A percentile compares a stretch with the other conserved stretches of the same genome.
Conservation (phyloP, 2,329 filamentous ascomycete species). For the Tolypocladium ovalisporum region DNA sequence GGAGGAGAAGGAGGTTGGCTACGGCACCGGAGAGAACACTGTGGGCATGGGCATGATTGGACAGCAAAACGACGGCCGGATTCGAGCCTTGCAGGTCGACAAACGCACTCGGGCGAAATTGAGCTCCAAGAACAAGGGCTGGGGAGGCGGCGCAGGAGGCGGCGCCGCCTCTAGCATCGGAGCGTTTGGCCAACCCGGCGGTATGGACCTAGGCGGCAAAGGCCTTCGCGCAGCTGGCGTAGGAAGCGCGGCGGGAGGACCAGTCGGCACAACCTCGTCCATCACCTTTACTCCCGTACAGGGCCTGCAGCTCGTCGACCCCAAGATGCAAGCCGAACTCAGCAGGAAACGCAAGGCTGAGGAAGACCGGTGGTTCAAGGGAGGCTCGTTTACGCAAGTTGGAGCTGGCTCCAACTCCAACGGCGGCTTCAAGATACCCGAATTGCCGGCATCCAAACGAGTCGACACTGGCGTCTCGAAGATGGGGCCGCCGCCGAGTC, state of each 20-base stretch:
- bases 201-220: slow-evolving; percentile 62
- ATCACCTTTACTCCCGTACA: slow-evolving; percentile 92
- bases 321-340: slow-evolving; percentile 79
- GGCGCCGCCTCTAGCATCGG: slow-evolving; percentile 73
- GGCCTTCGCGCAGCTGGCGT: slow-evolving; percentile 77
- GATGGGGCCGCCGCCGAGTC: slow-evolving; percentile 24
- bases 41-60: slow-evolving; percentile 94
- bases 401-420: slow-evolving; percentile 30
- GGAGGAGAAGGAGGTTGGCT: slow-evolving; percentile 88
- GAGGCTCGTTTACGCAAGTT: slow-evolving; percentile 91
- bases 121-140: slow-evolving; percentile 90
- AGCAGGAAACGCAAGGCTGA: slow-evolving; percentile 87
- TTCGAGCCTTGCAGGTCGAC: slow-evolving; percentile 82
- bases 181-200: slow-evolving; percentile 58
- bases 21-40: slow-evolving; percentile 75
- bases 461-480: slow-evolving; percentile 28
- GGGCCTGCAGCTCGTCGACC: slow-evolving; percentile 88
- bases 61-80: slow-evolving; percentile 73
- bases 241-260: slow-evolving; percentile 51
- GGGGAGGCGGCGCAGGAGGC: slow-evolving; percentile 59
- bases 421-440: slow-evolving; percentile 74
- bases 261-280: slow-evolving; percentile 68
- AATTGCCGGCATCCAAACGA: slow-evolving; percentile 63
- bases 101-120: slow-evolving; percentile 88
- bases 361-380: slow-evolving; percentile 93